Evolutionary conservation across 1,284 basidiomycete genomes (phyloP), one percentile per base, ranked within the genome.

Genomic region (Moniliella sp.): DNA sequence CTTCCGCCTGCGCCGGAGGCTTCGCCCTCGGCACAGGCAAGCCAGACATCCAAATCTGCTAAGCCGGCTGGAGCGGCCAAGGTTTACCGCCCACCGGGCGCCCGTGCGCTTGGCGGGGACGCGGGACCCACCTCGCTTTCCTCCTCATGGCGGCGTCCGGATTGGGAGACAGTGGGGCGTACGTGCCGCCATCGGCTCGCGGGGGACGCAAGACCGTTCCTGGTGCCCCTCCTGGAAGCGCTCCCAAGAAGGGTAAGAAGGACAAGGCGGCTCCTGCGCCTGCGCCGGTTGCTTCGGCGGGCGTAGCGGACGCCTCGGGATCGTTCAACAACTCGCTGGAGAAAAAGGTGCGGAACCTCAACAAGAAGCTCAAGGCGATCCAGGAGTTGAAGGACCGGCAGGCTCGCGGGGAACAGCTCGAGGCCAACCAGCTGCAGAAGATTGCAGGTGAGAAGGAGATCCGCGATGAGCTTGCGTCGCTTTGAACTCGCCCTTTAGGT

Each of bases 371-470:
- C 36, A 43, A 88, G 62, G 84, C 82, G 9, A 91, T 91, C 46
- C 81, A 88, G 19, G 84, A 93, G 52, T 70, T 93, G 34, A 91
- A 91, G 66, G 77, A 81, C 50, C 80, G 82, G 63, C 69, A 73
- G 15, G 74, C 71, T 50, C 71, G n/a, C n/a, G 86, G 86, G 1
- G 84, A 93, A 61, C 70, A 75, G 36, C 68, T 93, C 27, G 86
- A 93, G 62, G 76, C 75, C 37, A 93, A 84, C 15, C 86, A 94
- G 64, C 62, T 88, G 45, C 78, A 79, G 68, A 94, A 94, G 71
- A 88, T 93, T 48, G 80, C 84, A 25, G 74, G 74, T 5, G 83
- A 91, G 64, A 69, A 61, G 4, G 75, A 78, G 44, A 80, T 93
- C 46, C 67, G 73, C 45, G 73, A 73, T 54, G 84, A 91, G 65